Conservation (phyloP, 352 stramenopile species). For the Phytophthora multivora region DNA sequence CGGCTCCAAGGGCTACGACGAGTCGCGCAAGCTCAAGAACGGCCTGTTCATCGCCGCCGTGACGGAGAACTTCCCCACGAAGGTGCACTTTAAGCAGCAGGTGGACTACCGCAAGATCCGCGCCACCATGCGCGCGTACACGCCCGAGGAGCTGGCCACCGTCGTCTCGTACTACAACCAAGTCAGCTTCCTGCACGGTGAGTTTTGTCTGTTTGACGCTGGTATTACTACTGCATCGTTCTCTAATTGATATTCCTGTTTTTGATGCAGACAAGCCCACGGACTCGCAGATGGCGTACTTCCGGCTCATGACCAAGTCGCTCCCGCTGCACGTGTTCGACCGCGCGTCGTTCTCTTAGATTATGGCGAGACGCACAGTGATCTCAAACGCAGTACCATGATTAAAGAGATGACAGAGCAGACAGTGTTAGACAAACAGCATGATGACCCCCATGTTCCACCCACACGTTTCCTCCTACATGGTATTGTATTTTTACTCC, state of each 20-base stretch:
- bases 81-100: constrained; percentile 80
- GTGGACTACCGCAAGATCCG: constrained; percentile 81
- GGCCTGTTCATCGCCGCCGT: constrained; percentile 82
- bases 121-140: constrained; percentile 80
- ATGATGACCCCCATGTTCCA: constrained; percentile 23
- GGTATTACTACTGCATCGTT: not conserved
- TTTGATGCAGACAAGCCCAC: constrained; percentile 64
- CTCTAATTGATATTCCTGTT: not conserved
- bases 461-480: not conserved
- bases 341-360: constrained; percentile 83
- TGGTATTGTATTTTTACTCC: constrained; percentile 9
- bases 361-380: constrained; percentile 4
- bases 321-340: constrained; percentile 82
- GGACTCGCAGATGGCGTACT: constrained; percentile 77
- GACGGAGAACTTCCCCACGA: constrained; percentile 85
- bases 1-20: constrained; percentile 59
- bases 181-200: constrained; percentile 74
- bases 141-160: constrained; percentile 70
- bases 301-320: constrained; percentile 87
- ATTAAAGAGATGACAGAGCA: constrained; percentile 19
- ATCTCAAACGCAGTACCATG: constrained; percentile 13
- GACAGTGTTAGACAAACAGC: constrained; percentile 25
- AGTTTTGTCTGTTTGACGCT: constrained; percentile 5
- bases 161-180: constrained; percentile 89
- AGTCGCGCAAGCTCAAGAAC: constrained; percentile 72